Evolutionary conservation across 139 green algal species (phyloP), one percentile per base, ranked within the genome.

Genomic region (Diplosphaera chodatii): DNA sequence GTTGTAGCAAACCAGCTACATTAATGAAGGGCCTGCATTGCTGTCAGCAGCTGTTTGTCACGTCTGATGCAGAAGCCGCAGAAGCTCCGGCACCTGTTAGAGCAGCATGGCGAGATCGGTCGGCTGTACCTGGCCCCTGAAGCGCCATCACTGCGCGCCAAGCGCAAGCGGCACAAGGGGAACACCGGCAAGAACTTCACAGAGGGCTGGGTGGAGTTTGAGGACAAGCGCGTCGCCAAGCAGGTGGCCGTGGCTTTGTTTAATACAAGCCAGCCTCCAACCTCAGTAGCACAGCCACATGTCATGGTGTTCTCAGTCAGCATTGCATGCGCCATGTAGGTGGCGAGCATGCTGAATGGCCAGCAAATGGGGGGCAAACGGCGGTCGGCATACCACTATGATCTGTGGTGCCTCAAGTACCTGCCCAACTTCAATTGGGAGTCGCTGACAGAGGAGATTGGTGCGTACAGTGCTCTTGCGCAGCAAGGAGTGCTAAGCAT

Each of bases 171-270:
- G 69, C 78, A 85, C 64, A 85, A 86, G 6, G 84, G 82, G 1
- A 92, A 93, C 73, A 91, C 82, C 37, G 90, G 90, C 69, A 97
- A 97, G 81, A 94, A 95, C 74, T 98, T 96, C 81, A 91, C 85
- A 3, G 93, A 98, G 83, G 93, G 93, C 4, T 98, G 94, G 94
- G 87, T 97, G 59, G 94, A 98, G 84, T 98, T 98, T 83, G 81
- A 88, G 32, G 89, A 96, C 77, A 98, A 97, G 74, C 67, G 70
- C 18, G 78, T 90, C 0, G 94, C 94, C n/a, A 96, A 97, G 84
- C 66, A 72, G 5, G 80, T 88, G 5, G 84, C 16, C 16, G 18
- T 59, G 48, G 18, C 3, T n/a, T n/a, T n/a, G n/a, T n/a, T n/a
- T n/a, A n/a, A n/a, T n/a, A n/a, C n/a, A n/a, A n/a, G n/a, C n/a